Evolutionary conservation across 202 grass and related monocot species (phyloP).

Genomic region (Schoenoplectus tabernaemontani): DNA sequence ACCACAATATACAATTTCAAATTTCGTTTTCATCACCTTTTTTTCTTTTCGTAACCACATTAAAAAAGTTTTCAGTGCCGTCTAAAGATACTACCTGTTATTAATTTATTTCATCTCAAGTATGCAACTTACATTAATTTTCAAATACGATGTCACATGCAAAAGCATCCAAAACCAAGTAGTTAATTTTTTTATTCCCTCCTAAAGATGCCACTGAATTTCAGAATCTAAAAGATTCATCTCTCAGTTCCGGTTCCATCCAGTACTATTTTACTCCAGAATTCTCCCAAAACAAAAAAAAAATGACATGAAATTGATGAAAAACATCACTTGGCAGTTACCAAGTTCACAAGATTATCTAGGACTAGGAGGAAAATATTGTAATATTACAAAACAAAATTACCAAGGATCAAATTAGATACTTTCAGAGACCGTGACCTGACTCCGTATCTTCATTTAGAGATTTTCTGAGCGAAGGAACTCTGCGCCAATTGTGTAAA

Average conservation of each 20-base stretch:
- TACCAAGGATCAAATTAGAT: neutral
- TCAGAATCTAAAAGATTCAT: neutral
- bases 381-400: neutral
- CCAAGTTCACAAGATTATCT: neutral
- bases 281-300: neutral
- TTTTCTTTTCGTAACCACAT: neutral
- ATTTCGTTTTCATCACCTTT: neutral
- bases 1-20: neutral
- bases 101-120: neutral
- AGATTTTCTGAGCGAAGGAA: neutral
- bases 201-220: neutral
- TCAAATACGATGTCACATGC: neutral
- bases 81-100: neutral
- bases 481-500: neutral
- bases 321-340: neutral
- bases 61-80: neutral
- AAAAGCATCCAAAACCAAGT: constrained; percentile 1
- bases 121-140: neutral
- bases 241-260: neutral
- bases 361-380: neutral
- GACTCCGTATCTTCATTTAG: neutral
- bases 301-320: neutral
- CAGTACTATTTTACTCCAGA: neutral
- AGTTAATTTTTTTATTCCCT: neutral
- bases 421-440: neutral